A percentile compares a stretch with the other conserved stretches of the same genome.
phyloP scores from a whole-genome alignment of 2,329 filamentous ascomycete species.

The Aspergillus oerlinghausenensis region DNA sequence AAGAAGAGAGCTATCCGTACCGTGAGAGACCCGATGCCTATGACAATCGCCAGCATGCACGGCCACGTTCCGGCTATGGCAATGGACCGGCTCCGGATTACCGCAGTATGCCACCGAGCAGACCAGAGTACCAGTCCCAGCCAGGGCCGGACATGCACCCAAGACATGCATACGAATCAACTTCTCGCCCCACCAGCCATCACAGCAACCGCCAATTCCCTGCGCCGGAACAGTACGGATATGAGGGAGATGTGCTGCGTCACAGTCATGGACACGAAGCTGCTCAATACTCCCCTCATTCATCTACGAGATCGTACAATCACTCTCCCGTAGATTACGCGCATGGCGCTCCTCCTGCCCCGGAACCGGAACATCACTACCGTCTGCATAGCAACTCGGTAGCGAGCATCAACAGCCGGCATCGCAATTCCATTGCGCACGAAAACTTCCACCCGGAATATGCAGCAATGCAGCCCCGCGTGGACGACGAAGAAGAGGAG shows the following conservation, averaged over 20 bases:
- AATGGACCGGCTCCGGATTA: constrained; percentile 20
- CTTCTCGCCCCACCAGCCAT: constrained; percentile 12
- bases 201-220: constrained; percentile 17
- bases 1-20: constrained; percentile 19
- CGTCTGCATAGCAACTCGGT: constrained; percentile 27
- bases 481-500: constrained; percentile 43
- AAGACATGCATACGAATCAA: constrained; percentile 13
- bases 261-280: constrained; percentile 18
- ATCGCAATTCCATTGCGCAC: constrained; percentile 15
- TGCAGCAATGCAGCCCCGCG: constrained; percentile 44
- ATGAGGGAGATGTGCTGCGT: constrained; percentile 16
- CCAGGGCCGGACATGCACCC: constrained; percentile 8
- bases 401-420: constrained; percentile 16
- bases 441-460: constrained; percentile 35
- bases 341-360: constrained; percentile 1
- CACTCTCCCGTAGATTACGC: constrained; percentile 17
- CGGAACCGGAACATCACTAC: constrained; percentile 19
- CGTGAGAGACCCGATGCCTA: constrained; percentile 18
- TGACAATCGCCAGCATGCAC: constrained; percentile 19
- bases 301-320: constrained; percentile 14
- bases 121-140: constrained; percentile 11
- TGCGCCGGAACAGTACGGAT: constrained; percentile 21
- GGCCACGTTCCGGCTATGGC: constrained; percentile 23
- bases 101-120: constrained; percentile 14
- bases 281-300: constrained; percentile 16